A percentile compares a stretch with the other conserved stretches of the same genome.
Evolutionary conservation across 164 flowering plant species (phyloP).

Genomic region (Buxus sempervirens): DNA sequence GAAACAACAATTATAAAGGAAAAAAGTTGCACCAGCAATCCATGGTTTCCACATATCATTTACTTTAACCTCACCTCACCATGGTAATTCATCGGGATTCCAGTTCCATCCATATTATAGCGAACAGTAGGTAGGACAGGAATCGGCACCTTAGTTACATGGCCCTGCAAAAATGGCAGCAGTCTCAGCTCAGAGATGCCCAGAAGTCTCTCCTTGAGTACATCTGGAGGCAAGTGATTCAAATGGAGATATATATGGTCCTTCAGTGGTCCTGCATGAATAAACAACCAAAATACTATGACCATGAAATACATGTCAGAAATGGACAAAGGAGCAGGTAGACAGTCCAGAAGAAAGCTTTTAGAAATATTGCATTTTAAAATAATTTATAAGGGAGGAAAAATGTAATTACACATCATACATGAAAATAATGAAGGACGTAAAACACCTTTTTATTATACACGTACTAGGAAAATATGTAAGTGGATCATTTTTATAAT

Average conservation of each 20-base stretch:
- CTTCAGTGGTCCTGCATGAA: constrained; percentile 50
- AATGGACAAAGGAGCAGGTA: background rate
- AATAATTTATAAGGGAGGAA: background rate
- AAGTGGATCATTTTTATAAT: background rate
- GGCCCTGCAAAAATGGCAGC: constrained; percentile 99
- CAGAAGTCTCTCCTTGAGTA: constrained; percentile 97
- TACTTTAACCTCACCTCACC: constrained; percentile 66
- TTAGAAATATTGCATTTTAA: background rate
- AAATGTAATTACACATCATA: background rate
- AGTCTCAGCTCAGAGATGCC: constrained; percentile 99
- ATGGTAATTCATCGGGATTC: constrained; percentile 90
- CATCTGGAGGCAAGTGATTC: constrained; percentile 99
- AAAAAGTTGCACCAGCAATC: background rate
- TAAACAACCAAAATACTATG: constrained; percentile 1
- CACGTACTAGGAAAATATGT: background rate
- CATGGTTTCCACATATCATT: background rate
- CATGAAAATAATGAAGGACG: background rate
- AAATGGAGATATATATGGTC: constrained; percentile 87
- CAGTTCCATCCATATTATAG: constrained; percentile 99
- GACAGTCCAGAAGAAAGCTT: background rate
- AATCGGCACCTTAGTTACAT: constrained; percentile 97
- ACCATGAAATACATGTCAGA: background rate
- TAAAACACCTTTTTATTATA: background rate
- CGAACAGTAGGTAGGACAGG: constrained; percentile 98
- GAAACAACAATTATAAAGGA: background rate